Evolutionary conservation across 2,329 filamentous ascomycete species (phyloP), one percentile per base, ranked within the genome.

Genomic region (Tolypocladium ophioglossoides): DNA sequence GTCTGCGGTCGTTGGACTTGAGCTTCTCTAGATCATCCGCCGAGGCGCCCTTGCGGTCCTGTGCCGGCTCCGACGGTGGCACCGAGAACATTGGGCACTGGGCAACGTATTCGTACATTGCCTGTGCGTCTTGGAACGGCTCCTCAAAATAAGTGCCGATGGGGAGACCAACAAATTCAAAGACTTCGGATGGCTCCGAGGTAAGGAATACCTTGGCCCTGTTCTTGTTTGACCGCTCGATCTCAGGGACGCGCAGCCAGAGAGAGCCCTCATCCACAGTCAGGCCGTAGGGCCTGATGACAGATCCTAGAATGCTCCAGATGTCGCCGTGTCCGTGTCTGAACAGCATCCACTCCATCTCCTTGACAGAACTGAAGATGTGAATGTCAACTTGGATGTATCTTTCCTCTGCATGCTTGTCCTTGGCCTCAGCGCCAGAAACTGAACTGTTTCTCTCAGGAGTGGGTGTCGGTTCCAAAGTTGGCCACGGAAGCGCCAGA

Each of bases 351-450:
- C 87, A 92, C 34, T 75, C 72, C 57, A 79, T 75, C 52, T 68
- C 61, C 16, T 70, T 63, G 0, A 69, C 58, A 1, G 67, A 71
- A 2, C 62, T 61, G 54, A 77, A 83, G 27, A 85, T 65, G 34
- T 80, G 76, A 1, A 92, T 66, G 63, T 94, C 89, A 30, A 92
- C 74, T 61, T 94, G 89, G 5, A 89, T 77, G 62, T 76, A 79
- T 35, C 50, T 57, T 11, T 58, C 20, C 2, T 30, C 34, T 34
- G 47, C 27, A 12, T 52, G 35, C 0, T 34, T 20, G 4, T 44
- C 40, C 6, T 50, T 44, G 4, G 46, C 9, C n/a, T 30, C 44
- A 9, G 10, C 10, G 8, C 12, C 18, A 2, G 9, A 18, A 1
- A 18, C 11, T 14, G 12, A 16, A 20, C 9, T 7, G 18, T 48